Conservation (phyloP, 495 filamentous ascomycete genomes). For the Talaromyces proteolyticus region DNA sequence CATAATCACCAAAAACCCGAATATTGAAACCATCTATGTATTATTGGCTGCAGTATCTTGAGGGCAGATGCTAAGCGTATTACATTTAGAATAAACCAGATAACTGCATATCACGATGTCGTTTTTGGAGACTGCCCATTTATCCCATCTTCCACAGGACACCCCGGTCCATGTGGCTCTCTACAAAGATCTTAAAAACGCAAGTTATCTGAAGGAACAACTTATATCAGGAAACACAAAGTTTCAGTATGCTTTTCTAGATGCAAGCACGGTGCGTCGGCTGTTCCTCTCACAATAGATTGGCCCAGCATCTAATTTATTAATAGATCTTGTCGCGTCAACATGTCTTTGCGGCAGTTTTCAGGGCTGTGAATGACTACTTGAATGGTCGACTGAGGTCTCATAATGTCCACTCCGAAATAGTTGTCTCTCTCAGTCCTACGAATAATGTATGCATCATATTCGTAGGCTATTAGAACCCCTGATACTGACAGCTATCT, state of each 20-base stretch:
- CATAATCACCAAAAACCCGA: not conserved
- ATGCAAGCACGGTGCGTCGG: conserved; percentile 62
- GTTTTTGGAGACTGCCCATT: conserved; percentile 42
- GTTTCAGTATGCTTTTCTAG: conserved; percentile 91
- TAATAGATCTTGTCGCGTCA: conserved; percentile 56
- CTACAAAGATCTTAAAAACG: conserved; percentile 72
- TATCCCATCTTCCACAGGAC: conserved; percentile 64
- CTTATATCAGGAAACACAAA: conserved; percentile 71
- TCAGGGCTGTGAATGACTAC: conserved; percentile 66
- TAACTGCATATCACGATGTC: conserved; percentile 2
- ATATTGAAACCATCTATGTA: no score
- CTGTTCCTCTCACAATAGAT: not conserved
- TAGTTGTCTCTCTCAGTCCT: conserved; percentile 73
- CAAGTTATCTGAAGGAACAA: conserved; percentile 69
- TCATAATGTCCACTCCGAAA: conserved; percentile 88
- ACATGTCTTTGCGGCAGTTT: conserved; percentile 73
- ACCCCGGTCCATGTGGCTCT: conserved; percentile 65
- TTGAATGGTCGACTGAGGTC: conserved; percentile 59
- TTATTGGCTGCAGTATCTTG: no score
- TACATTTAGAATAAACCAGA: no score
- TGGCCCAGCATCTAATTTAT: conserved; percentile 6
- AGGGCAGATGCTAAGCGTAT: no score
- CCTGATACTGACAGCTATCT: conserved; percentile 14
- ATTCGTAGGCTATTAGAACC: not conserved
- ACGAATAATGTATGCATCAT: conserved; percentile 70